Base-by-base conservation (phyloP, 768 basidiomycete species). In the Russula foetens region DNA sequence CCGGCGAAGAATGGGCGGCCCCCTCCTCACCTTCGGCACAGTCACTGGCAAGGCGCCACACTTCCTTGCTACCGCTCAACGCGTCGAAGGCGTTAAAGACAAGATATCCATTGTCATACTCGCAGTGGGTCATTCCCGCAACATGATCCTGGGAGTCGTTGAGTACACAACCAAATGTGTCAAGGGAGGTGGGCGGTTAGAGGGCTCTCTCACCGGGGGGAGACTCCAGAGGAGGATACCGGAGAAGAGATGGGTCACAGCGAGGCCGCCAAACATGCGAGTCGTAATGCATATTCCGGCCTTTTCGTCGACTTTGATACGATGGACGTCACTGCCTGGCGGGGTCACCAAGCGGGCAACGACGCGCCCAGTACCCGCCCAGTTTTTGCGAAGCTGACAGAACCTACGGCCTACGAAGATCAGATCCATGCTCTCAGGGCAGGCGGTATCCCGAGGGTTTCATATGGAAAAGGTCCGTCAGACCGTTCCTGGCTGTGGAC, bases 271-370 rank as follows among this genome's bases (percentile, higher is more conserved):
- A n/a, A n/a, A n/a, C n/a, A n/a, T n/a, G n/a, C n/a, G n/a, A n/a
- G n/a, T n/a, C n/a, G n/a, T n/a, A n/a, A n/a, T n/a, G n/a, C n/a
- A n/a, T n/a, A n/a, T n/a, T n/a, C n/a, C n/a, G n/a, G n/a, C n/a
- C n/a, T 75, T 70, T 66, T 87, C 82, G 59, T 92, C 90, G 23
- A 87, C 78, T 71, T 92, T 91, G 72, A 91, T 83, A 8, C 87
- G 82, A 71, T 90, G 87, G 0, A 88, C 1, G 68, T 63, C 39
- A 79, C 70, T n/a, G n/a, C n/a, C n/a, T n/a, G n/a, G n/a, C n/a
- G n/a, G n/a, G n/a, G n/a, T n/a, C n/a, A n/a, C n/a, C n/a, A 71
- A 62, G 24, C 69, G 75, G 17, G 73, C 67, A 2, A 62, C 62
- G 11, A 81, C 80, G 2, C 76, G 73, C 0, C 74, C 79, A 39